Evolutionary conservation across 2,329 filamentous ascomycete species (phyloP).

Genomic region (Zymoseptoria brevis): DNA sequence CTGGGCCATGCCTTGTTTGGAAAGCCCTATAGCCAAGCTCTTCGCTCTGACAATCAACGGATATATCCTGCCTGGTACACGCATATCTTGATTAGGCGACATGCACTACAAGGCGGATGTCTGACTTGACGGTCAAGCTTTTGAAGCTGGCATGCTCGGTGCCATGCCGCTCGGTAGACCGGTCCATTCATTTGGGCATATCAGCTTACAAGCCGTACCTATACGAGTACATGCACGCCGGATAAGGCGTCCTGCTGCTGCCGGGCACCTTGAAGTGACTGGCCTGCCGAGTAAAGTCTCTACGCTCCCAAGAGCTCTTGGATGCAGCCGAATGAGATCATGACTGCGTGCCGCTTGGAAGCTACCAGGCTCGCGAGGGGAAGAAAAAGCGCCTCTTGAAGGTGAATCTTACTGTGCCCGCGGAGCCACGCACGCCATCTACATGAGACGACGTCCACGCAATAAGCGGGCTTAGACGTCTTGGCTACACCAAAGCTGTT

Average conservation of each 20-base stretch:
- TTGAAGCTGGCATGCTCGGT: neutral
- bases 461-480: neutral
- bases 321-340: neutral
- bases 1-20: neutral
- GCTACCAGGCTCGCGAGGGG: neutral
- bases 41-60: neutral
- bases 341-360: neutral
- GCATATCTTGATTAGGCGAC: neutral
- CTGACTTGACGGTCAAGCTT: neutral
- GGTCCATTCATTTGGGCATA: neutral
- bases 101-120: neutral
- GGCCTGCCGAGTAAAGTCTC: too few relatives aligned
- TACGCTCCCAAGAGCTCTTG: neutral
- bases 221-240: too few relatives aligned
- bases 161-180: neutral
- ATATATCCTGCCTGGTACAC: neutral
- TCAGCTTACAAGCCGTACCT: neutral
- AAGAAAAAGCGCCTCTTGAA: neutral
- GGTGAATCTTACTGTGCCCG: neutral
- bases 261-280: too few relatives aligned
- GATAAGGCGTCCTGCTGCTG: too few relatives aligned
- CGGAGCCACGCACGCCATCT: neutral
- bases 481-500: neutral
- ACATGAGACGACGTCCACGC: neutral
- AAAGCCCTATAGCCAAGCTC: neutral